Percentiles rank a stretch among this genome's conserved stretches.
Conservation (phyloP, 495 filamentous ascomycete species). For the Aspergillus saccharolyticus region DNA sequence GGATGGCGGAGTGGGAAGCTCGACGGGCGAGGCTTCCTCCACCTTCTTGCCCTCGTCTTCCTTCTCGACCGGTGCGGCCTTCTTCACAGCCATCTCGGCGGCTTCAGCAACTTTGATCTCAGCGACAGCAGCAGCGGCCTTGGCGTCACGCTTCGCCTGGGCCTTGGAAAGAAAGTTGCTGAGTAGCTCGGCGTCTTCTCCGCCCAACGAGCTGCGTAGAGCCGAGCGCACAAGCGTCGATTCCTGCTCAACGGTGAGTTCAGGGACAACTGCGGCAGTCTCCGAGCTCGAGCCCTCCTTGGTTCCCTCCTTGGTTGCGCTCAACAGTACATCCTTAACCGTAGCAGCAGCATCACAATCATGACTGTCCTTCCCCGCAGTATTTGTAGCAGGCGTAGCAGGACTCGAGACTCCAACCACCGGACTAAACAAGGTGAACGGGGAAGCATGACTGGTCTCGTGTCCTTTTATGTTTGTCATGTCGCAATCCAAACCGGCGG, state of each 20-base stretch:
- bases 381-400: conserved; percentile 12
- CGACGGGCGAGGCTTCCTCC: conserved; percentile 13
- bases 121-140: conserved; percentile 22
- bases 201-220: conserved; percentile 40
- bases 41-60: conserved; percentile 21
- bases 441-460: conserved; percentile 2
- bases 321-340: conserved; percentile 11
- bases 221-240: conserved; percentile 39
- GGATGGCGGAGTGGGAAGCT: conserved; percentile 34
- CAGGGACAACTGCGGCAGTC: conserved; percentile 15
- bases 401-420: neutral
- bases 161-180: conserved; percentile 59
- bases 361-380: conserved; percentile 2
- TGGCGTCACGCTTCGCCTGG: conserved; percentile 54
- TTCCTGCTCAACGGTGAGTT: conserved; percentile 31
- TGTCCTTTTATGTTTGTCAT: conserved; percentile 16
- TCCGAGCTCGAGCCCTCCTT: conserved; percentile 3
- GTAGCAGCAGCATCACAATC: conserved; percentile 7
- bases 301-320: neutral
- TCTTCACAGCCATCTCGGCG: conserved; percentile 15
- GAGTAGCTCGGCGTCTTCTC: conserved; percentile 55
- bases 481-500: conserved; percentile 7
- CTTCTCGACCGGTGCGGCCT: neutral
- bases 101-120: conserved; percentile 4
- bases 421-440: neutral